A percentile compares a stretch with the other conserved stretches of the same genome.
Evolutionary conservation across 2,329 filamentous ascomycete genomes (phyloP).

Genomic region (Phaeophleospora eucalypticola): DNA sequence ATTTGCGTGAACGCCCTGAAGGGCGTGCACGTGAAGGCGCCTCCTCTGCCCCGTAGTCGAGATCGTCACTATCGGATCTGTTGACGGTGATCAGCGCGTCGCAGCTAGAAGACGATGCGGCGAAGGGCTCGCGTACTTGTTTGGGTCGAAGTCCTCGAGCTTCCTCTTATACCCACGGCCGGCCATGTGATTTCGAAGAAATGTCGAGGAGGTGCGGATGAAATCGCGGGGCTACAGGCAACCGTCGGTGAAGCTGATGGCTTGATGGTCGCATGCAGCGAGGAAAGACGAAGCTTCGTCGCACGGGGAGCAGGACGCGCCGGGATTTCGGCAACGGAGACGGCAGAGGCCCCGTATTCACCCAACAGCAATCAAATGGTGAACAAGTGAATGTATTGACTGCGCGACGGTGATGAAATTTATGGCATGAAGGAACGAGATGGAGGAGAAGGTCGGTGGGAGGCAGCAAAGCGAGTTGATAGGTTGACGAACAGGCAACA

Average conservation of each 20-base stretch:
- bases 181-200: constrained; percentile 7
- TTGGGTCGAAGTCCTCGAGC: constrained; percentile 35
- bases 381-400: too few relatives aligned
- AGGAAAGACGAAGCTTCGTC: neutral
- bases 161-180: constrained; percentile 24
- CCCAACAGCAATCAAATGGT: too few relatives aligned
- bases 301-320: neutral
- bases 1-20: constrained; percentile 25
- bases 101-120: too few relatives aligned
- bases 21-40: constrained; percentile 21
- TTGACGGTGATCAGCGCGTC: neutral
- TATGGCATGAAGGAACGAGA: too few relatives aligned
- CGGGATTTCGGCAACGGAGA: too few relatives aligned
- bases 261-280: too few relatives aligned
- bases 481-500: too few relatives aligned
- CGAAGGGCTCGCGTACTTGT: too few relatives aligned
- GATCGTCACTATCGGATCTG: constrained; percentile 34
- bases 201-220: neutral
- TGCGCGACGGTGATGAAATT: too few relatives aligned
- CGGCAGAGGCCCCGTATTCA: too few relatives aligned
- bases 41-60: constrained; percentile 31
- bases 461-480: too few relatives aligned
- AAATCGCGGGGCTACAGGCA: neutral
- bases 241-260: neutral
- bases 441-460: too few relatives aligned